These are phyloP conservation scores for Curvularia spicifera DNA, from an alignment of 2,329 filamentous ascomycete genomes.

Conservation along the genomic window DNA sequence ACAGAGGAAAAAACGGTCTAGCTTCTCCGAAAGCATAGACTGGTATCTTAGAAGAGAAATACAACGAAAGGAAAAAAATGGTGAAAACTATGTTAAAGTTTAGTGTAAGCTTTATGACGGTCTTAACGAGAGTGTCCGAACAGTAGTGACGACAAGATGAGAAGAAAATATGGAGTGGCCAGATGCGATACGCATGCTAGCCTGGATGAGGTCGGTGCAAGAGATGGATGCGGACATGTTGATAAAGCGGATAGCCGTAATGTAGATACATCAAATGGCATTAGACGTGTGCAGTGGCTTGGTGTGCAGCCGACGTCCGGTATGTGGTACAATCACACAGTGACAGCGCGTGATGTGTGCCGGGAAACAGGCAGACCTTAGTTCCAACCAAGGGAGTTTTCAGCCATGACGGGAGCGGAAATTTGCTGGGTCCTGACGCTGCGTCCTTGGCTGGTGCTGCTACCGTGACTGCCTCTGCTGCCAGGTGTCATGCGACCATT, in stretches of 20 bases:
- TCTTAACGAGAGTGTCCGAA: constrained; percentile 48
- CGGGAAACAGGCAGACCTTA: constrained; percentile 53
- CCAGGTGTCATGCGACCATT: constrained; percentile 49
- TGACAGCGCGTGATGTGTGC: constrained; percentile 18
- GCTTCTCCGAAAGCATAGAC: constrained; percentile 42
- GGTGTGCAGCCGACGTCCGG: constrained; percentile 18
- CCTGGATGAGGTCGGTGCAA: constrained; percentile 24
- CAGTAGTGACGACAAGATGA: constrained; percentile 30
- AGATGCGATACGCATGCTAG: constrained; percentile 23
- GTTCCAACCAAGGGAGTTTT: constrained; percentile 97
- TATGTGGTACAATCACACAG: constrained; percentile 42
- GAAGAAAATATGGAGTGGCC: constrained; percentile 23
- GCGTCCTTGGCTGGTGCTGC: constrained; percentile 67
- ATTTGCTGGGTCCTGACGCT: constrained; percentile 75
- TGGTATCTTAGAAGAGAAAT: constrained; percentile 53
- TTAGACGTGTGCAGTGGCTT: constrained; percentile 5
- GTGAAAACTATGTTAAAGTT: constrained; percentile 33
- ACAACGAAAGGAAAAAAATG: constrained; percentile 29
- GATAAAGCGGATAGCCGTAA: constrained; percentile 11
- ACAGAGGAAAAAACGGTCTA: constrained; percentile 42
- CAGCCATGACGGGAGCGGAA: constrained; percentile 86
- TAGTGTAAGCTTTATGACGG: constrained; percentile 34
- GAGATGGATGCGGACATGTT: constrained; percentile 7
- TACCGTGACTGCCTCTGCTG: constrained; percentile 49
- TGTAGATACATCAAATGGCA: constrained; percentile 32